These are phyloP conservation scores for Apophysomyces elegans DNA, from an alignment of 371 early-diverging fungal genomes.

Conservation along the genomic window DNA sequence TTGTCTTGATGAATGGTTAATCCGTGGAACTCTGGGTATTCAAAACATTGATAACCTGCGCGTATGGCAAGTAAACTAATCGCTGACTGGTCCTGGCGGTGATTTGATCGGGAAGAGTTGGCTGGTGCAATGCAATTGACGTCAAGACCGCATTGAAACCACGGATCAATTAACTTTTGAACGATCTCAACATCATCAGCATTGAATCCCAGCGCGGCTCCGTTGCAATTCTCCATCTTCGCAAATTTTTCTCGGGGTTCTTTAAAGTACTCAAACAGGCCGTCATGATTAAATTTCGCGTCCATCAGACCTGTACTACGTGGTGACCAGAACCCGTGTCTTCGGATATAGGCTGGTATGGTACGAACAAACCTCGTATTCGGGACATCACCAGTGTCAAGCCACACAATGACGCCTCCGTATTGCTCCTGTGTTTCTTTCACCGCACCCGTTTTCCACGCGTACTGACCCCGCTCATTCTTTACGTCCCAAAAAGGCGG, in stretches of 20 bases:
- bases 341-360: conserved; percentile 38
- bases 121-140: conserved; percentile 55
- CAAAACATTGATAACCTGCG: conserved; percentile 35
- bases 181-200: conserved; percentile 35
- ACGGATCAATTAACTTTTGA: conserved; percentile 43
- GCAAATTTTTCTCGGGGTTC: conserved; percentile 37
- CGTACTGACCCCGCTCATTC: conserved; percentile 55
- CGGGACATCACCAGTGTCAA: conserved; percentile 52
- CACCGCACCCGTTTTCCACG: conserved; percentile 63
- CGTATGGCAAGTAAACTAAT: conserved; percentile 47
- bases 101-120: conserved; percentile 51
- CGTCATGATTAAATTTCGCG: conserved; percentile 50
- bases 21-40: conserved; percentile 57
- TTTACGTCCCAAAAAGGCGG: conserved; percentile 57
- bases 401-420: conserved; percentile 57
- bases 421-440: conserved; percentile 50
- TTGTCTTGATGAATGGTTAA: conserved; percentile 59
- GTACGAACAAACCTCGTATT: conserved; percentile 42
- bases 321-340: conserved; percentile 50
- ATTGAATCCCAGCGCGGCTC: conserved; percentile 54
- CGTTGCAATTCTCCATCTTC: conserved; percentile 50
- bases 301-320: conserved; percentile 44
- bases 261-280: conserved; percentile 42
- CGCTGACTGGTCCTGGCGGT: conserved; percentile 60
- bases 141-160: conserved; percentile 44